Base-by-base conservation (phyloP, 2,329 filamentous ascomycete genomes). In the Neofusicoccum kwambonambiense region DNA sequence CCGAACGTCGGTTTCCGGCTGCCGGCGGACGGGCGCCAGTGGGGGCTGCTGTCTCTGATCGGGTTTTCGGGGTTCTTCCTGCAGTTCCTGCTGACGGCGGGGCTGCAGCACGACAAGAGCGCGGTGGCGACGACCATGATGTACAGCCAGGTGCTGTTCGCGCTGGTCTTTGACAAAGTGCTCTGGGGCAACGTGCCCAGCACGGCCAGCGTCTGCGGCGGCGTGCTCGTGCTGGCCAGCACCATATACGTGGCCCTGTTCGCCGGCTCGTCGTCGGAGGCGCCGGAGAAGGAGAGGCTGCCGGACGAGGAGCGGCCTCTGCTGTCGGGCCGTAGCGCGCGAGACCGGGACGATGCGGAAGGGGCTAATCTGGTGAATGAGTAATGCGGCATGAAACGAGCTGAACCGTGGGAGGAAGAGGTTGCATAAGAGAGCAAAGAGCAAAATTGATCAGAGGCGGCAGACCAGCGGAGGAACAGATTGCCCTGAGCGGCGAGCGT, bases 11-110 rank as follows among this genome's bases (percentile, higher is more conserved):
- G 81, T 8, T 86, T 89, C 67, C 77, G 84, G 6, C 73, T 87
- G 2, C 87, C 87, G 0, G 75, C 73, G 0, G 81, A 81, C 6
- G 35, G 74, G 1, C 76, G 81, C 0, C 80, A 93, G 72, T 93
- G 90, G 89, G 73, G 78, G 0, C 80, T 93, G n/a, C 79, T 96
- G 11, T 64, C 87, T 0, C 82, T 87, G 27, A 81, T 96, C 12
- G 90, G 90, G 0, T 69, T 86, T 0, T 88, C 89, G 64, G 93
- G 92, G 0, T 93, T 96, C 72, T 74, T 89, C 34, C 88, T 93
- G 83, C 93, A 96, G 81, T 91, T 92, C 70, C 80, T 95, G 19
- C 79, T 95, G 13, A 95, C 92, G 0, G 84, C 86, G 2, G 92
- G 91, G 0, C 78, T 97, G 62, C 82, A 89, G 17, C 85, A 88